Evolutionary conservation across 2,329 filamentous ascomycete species (phyloP), one percentile per base, ranked within the genome.

Genomic region (Xylariaceae sp.): DNA sequence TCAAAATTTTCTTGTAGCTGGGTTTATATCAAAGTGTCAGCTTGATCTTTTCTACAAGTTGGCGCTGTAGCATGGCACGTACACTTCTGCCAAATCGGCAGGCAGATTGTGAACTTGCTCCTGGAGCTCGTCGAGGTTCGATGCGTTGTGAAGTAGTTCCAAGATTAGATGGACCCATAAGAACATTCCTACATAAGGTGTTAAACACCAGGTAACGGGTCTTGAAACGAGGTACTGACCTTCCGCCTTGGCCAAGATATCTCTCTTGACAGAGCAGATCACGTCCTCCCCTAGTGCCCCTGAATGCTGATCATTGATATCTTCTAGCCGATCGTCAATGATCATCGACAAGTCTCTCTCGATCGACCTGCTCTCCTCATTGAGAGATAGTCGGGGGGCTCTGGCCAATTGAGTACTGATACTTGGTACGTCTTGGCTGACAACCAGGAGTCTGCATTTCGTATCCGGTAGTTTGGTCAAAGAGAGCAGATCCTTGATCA

Each of bases 401-500:
- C n/a, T 37, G 2, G 6, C 18, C 6, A 37, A 21, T 8, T 5
- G 9, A 6, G 24, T 16, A 3, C 13, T 5, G 9, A 47, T 47
- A 37, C 23, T 47, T 4, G 44, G 32, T 3, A 47, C 3, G 37
- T 47, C 44, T 37, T 47, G 44, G 6, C 44, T 47, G 21, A 47
- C 24, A 37, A 47, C 37, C 16, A 47, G n/a, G 2, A n/a, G 3
- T n/a, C 13, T 37, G 7, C 44, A 47, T 7, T 5, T 39, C 3
- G 21, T 3, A 6, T 15, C 13, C 13, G 27, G 5, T 8, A 6
- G 23, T 15, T 16, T n/a, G 8, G 27, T 30, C 27, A 30, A 13
- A 7, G 7, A 7, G 27, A 7, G 13, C 13, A 30, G 7, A 7
- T 7, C 13, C 13, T 37, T 47, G 44, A 47, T 37, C 8, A 47